Evolutionary conservation across 2,329 filamentous ascomycete genomes (phyloP).

Genomic region (Botryosphaeria dothidea): DNA sequence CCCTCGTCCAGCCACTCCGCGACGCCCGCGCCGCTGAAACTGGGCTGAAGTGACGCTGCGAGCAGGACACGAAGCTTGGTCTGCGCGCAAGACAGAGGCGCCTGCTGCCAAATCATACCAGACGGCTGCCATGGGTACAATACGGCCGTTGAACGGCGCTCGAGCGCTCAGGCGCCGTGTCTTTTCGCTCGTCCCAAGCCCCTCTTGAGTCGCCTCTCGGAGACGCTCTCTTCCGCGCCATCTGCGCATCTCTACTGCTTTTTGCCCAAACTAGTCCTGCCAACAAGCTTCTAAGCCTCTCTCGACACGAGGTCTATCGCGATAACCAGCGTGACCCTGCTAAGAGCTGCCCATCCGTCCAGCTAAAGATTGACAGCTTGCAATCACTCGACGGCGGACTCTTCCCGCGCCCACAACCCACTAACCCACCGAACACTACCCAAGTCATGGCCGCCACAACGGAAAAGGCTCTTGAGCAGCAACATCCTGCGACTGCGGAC

Average conservation of each 20-base stretch:
- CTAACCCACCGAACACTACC: not conserved
- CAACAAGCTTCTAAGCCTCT: slow-evolving; percentile 7
- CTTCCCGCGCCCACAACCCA: not conserved
- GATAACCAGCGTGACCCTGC: not conserved
- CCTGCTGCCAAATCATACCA: not conserved
- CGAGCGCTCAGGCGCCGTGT: not conserved
- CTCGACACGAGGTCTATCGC: not conserved
- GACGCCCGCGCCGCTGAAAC: not conserved
- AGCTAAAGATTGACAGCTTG: not conserved
- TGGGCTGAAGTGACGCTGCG: not conserved
- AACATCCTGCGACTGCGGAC: not conserved
- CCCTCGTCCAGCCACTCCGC: slow-evolving; percentile 1
- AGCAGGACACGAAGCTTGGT: not conserved
- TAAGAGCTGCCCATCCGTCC: not conserved
- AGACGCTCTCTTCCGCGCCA: slow-evolving; percentile 11
- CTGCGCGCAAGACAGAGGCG: not conserved
- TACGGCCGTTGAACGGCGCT: slow-evolving; percentile 3
- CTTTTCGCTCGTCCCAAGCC: not conserved
- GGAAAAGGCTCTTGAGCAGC: not conserved
- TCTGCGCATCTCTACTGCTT: slow-evolving; percentile 12
- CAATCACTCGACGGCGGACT: not conserved
- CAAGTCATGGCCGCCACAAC: not conserved
- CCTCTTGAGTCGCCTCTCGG: not conserved
- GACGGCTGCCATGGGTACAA: not conserved
- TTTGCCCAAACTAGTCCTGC: not conserved